Evolutionary conservation across 495 filamentous ascomycete genomes (phyloP), one percentile per base, ranked within the genome.

Genomic region (Xylaria venustula): DNA sequence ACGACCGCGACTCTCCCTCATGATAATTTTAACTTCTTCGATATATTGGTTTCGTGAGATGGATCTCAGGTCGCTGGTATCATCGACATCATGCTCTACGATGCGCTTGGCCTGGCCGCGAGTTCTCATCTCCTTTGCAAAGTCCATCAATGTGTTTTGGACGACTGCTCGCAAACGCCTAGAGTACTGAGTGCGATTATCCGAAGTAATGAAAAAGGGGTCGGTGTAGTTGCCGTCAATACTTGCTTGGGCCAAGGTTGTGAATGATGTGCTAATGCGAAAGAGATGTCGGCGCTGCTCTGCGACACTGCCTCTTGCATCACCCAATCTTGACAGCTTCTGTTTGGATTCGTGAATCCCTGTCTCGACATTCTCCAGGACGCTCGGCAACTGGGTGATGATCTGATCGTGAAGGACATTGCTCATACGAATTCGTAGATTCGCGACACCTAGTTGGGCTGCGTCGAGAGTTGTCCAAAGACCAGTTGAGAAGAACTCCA

Each of bases 211-310:
- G 30, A 64, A 64, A 58, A 68, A 71, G 19, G 62, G 53, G 52
- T 70, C 58, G 12, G 63, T 62, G 28, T n/a, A n/a, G n/a, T n/a
- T n/a, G n/a, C n/a, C n/a, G n/a, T n/a, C n/a, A n/a, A n/a, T n/a
- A n/a, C n/a, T n/a, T n/a, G n/a, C n/a, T n/a, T n/a, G n/a, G n/a
- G n/a, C n/a, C n/a, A n/a, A n/a, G n/a, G n/a, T n/a, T n/a, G n/a
- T n/a, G n/a, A n/a, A n/a, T n/a, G n/a, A n/a, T n/a, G n/a, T n/a
- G n/a, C n/a, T n/a, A n/a, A n/a, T n/a, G n/a, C n/a, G n/a, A n/a
- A n/a, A n/a, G n/a, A n/a, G n/a, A n/a, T n/a, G n/a, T n/a, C n/a
- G 71, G 7, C 65, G 62, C 66, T 86, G 79, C 53, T 85, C 67
- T 25, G 73, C 64, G 2, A 58, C 19, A 0, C 73, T 71, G 23